These are phyloP conservation scores for Astrephomene gubernaculifera DNA, from an alignment of 139 green algal species.

Conservation along the genomic window DNA sequence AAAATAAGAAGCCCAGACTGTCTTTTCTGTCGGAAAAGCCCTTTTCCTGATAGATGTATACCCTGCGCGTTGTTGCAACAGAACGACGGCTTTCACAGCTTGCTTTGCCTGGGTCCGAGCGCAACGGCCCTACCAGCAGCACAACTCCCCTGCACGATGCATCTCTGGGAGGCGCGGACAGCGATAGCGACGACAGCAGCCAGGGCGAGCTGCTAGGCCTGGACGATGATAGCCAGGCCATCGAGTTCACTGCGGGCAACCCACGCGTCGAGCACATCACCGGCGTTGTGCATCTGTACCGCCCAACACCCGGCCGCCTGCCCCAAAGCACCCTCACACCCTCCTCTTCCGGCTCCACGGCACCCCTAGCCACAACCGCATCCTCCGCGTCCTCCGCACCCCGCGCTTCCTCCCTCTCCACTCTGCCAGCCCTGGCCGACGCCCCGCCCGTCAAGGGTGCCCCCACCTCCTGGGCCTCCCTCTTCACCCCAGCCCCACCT, in stretches of 20 bases:
- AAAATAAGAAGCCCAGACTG: no score
- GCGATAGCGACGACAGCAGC: slow-evolving; percentile 2
- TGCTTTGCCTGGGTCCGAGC: background rate
- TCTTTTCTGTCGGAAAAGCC: no score
- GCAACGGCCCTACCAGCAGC: background rate
- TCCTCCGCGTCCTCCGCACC: background rate
- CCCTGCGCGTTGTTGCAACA: slow-evolving; percentile 2
- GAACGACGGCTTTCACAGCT: slow-evolving; percentile 17
- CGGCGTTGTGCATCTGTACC: slow-evolving; percentile 89
- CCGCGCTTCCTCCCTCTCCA: background rate
- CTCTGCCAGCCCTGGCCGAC: background rate
- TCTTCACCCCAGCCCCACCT: background rate
- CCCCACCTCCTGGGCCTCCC: slow-evolving; percentile 20
- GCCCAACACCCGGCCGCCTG: slow-evolving; percentile 9
- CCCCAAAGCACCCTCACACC: background rate
- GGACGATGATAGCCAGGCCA: slow-evolving; percentile 22
- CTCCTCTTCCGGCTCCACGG: no score
- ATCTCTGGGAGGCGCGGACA: background rate
- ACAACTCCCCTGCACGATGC: background rate
- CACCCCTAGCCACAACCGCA: background rate
- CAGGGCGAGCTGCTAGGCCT: slow-evolving; percentile 16
- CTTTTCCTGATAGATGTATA: slow-evolving; percentile 11
- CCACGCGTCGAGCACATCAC: slow-evolving; percentile 91
- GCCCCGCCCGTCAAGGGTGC: background rate
- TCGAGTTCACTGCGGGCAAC: slow-evolving; percentile 88